Base-by-base conservation (phyloP, 2,329 filamentous ascomycete genomes). In the Beauveria bassiana region DNA sequence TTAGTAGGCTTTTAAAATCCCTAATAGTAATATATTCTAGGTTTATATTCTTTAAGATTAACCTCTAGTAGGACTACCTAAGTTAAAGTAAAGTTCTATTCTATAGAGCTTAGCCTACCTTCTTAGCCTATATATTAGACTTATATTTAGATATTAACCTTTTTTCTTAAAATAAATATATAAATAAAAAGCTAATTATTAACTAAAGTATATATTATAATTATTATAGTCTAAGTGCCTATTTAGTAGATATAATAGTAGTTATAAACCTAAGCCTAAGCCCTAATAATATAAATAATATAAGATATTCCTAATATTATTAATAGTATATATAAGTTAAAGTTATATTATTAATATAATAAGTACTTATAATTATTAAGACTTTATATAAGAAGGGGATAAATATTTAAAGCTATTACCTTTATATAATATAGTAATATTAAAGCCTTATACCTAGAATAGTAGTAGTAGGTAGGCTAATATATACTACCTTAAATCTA, bases 361-460 rank as follows among this genome's bases (percentile, higher is more conserved):
- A 54, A 43, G 20, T 10, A 7, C 51, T 22, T 54, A 31, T 54
- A 16, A 54, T 40, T 43, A 31, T 54, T n/a, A 54, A 54, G 38
- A 54, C 51, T 43, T 22, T n/a, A 12, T n/a, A 43, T 40, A 54
- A 43, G 34, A 54, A 22, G 18, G 38, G 38, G 38, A 40, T 54
- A n/a, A 54, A 43, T 54, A 54, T 38, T 38, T 31, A 54, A 54
- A 54, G 51, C 51, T n/a, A 53, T 38, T 56, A 22, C 53, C 49
- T 51, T n/a, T 45, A 20, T 14, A 28, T 56, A 9, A 24, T 56
- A 22, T 26, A 43, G 40, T 56, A 56, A 40, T 16, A 56, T 40
- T 16, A 56, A 45, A 56, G 53, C 38, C 53, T 24, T 28, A 38
- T 26, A 45, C 12, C 24, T 5, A 56, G 38, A 45, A 56, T 26